Base-by-base conservation (phyloP, 169 alveolate genomes). In the Pseudocohnilembus persalinus region DNA sequence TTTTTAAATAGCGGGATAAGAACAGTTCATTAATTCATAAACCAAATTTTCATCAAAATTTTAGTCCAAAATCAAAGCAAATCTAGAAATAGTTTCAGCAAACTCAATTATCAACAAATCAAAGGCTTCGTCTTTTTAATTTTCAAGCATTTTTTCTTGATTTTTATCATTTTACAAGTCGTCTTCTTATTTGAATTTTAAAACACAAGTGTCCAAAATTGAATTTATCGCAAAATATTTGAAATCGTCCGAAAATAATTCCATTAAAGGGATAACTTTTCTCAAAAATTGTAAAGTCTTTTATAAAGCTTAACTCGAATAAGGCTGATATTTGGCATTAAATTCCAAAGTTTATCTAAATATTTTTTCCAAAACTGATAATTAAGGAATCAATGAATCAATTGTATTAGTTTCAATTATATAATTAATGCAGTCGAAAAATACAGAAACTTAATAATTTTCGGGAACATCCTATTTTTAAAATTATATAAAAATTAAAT, bases 401-500 rank as follows among this genome's bases (percentile, higher is more conserved):
- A 85, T 85, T 16, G 85, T 81, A 6, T 35, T 68, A 29, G 73
- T 77, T 79, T 85, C 89, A 34, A 76, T 34, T 25, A 85, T 76
- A 33, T 78, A 80, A 34, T 85, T 85, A 31, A 85, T 78, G 35
- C 73, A 85, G 49, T 80, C 84, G 72, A 85, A 85, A 1, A 73
- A 76, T 26, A 85, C 89, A 77, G 75, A 78, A 0, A 74, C 78
- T 20, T 85, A 82, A 34, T 78, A 85, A 35, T 85, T 85, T 31
- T 77, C n/a, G n/a, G 34, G 63, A 68, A 27, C 25, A 72, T 77
- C 33, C 29, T 77, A 77, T 16, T 64, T 49, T 11, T 11, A 49
- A 49, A 11, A 49, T 4, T 49, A 49, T 11, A 49, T 49, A 49
- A 49, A 11, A 11, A n/a, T 49, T 4, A 11, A 49, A 20, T 49